Evolutionary conservation across 768 basidiomycete genomes (phyloP).

Genomic region (Dioszegia hungarica): DNA sequence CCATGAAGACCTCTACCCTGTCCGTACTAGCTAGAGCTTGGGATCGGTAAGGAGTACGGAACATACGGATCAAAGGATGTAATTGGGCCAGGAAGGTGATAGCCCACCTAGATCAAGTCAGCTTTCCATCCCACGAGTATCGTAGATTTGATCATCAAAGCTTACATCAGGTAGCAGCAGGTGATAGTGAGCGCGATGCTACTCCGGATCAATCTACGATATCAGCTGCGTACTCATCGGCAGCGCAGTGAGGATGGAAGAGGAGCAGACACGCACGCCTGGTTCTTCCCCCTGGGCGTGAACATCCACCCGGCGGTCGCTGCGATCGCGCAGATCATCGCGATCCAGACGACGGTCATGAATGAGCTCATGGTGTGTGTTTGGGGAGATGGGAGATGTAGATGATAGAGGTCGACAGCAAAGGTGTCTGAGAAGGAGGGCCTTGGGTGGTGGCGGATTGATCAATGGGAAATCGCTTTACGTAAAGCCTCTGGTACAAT

Average conservation of each 20-base stretch:
- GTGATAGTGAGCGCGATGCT: slow-evolving; percentile 69
- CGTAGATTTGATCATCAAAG: neutral
- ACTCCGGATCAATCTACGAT: slow-evolving; percentile 72
- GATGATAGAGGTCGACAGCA: neutral
- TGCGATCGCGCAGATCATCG: slow-evolving; percentile 62
- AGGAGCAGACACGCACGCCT: slow-evolving; percentile 61
- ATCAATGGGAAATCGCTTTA: neutral
- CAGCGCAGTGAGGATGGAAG: neutral
- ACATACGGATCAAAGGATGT: slow-evolving; percentile 78
- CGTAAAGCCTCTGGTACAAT: neutral
- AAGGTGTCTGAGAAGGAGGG: too few species aligned
- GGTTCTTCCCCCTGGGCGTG: slow-evolving; percentile 79
- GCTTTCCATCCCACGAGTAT: neutral
- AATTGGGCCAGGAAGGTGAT: slow-evolving; percentile 94
- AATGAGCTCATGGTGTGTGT: slow-evolving; percentile 39
- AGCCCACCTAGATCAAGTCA: slow-evolving; percentile 59
- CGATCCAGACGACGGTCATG: slow-evolving; percentile 64
- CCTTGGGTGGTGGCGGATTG: too few species aligned
- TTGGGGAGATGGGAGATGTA: neutral
- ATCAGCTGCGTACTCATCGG: slow-evolving; percentile 12
- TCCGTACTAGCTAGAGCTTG: neutral
- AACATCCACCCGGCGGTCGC: slow-evolving; percentile 64
- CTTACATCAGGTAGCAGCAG: slow-evolving; percentile 77
- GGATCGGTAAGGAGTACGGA: neutral
- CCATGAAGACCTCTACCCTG: neutral